These are phyloP conservation scores for Phytopythium aichiense DNA, from an alignment of 352 stramenopile genomes.

Conservation along the genomic window DNA sequence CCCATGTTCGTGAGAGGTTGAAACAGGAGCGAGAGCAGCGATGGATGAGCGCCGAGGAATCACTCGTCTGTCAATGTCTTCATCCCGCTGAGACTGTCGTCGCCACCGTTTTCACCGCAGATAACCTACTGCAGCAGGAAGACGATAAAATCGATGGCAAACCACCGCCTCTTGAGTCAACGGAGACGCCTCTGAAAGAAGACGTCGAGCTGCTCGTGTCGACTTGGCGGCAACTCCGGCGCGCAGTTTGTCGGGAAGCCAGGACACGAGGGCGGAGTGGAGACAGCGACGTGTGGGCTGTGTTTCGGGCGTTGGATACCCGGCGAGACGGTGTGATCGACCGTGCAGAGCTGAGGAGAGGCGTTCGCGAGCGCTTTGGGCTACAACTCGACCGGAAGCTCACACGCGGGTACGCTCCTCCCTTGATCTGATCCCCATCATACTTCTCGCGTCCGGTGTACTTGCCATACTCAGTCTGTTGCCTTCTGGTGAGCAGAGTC, in stretches of 20 bases:
- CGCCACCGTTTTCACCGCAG: neutral
- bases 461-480: neutral
- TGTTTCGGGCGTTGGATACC: constrained; percentile 51
- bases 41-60: neutral
- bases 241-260: constrained; percentile 22
- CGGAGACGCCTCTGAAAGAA: neutral
- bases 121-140: neutral
- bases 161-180: neutral
- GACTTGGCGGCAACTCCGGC: constrained; percentile 45
- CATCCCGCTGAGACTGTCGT: too few relatives aligned
- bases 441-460: too few relatives aligned
- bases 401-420: constrained; percentile 44
- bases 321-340: constrained; percentile 53
- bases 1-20: neutral
- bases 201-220: constrained; percentile 37
- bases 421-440: neutral
- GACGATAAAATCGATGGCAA: too few relatives aligned
- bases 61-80: constrained; percentile 4
- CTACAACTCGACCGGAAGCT: constrained; percentile 58
- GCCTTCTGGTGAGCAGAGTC: constrained; percentile 18
- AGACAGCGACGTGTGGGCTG: constrained; percentile 5
- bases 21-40: constrained; percentile 8
- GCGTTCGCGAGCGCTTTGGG: constrained; percentile 31
- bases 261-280: constrained; percentile 5
- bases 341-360: constrained; percentile 55